A percentile compares a stretch with the other conserved stretches of the same genome.
phyloP scores from a whole-genome alignment of 805 yeast genomes.

The Zygosaccharomyces gambellarensis region DNA sequence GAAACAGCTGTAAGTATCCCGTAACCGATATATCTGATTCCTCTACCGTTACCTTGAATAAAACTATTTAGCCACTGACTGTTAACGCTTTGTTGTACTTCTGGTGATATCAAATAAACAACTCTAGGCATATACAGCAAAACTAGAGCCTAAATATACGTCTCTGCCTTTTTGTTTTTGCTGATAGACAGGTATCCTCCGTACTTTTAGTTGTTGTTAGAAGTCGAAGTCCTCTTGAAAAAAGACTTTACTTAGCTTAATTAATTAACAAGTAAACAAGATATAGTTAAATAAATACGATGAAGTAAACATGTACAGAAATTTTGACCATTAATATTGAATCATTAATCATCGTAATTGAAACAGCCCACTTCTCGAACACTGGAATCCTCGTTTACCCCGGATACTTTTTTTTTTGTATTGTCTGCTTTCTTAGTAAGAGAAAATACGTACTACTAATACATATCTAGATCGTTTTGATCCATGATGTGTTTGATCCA shows the following conservation, averaged over 20 bases:
- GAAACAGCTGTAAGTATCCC: constrained; percentile 15
- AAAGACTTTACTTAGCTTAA: not conserved
- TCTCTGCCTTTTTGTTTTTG: not conserved
- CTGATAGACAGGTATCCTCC: not conserved
- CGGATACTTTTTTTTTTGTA: not conserved
- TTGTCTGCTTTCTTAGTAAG: not conserved
- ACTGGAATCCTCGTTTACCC: not conserved
- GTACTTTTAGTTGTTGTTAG: not conserved
- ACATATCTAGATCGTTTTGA: constrained; percentile 26
- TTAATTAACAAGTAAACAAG: not conserved
- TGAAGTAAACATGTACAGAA: too few species aligned
- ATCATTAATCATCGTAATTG: too few species aligned
- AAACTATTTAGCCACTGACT: constrained; percentile 15
- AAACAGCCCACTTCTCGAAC: too few species aligned
- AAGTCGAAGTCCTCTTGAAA: not conserved
- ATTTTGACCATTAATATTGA: too few species aligned
- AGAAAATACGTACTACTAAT: constrained; percentile 8
- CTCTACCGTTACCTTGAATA: constrained; percentile 18
- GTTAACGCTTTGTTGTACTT: constrained; percentile 15
- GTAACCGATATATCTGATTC: constrained; percentile 8
- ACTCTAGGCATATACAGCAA: constrained; percentile 9
- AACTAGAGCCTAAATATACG: not conserved
- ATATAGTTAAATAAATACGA: too few species aligned
- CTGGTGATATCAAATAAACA: constrained; percentile 8
- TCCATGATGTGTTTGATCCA: constrained; percentile 54